Percentiles rank a stretch among this genome's conserved stretches.
These are phyloP conservation scores for Ogataea ganodermae DNA, from an alignment of 805 yeast species.

Conservation along the genomic window DNA sequence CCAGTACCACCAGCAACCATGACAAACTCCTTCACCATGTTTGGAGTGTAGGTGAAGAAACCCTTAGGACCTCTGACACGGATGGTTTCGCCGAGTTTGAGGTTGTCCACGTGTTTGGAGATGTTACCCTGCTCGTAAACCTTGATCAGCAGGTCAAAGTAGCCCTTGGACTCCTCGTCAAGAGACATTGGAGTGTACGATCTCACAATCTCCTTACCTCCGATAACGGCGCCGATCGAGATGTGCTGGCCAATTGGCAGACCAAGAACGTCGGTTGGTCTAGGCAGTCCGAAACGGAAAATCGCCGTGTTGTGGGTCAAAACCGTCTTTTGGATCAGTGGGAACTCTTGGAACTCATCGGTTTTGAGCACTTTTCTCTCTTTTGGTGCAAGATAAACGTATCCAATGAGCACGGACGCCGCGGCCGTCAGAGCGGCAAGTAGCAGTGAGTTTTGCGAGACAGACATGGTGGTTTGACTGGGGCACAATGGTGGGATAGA, in stretches of 20 bases:
- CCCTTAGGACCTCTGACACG: conserved; percentile 92
- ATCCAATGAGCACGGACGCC: conserved; percentile 24
- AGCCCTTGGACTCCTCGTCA: conserved; percentile 71
- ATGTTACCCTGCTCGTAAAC: conserved; percentile 85
- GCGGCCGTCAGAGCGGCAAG: conserved; percentile 26
- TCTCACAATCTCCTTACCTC: conserved; percentile 79
- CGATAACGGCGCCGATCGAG: conserved; percentile 70
- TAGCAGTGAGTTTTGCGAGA: conserved; percentile 17
- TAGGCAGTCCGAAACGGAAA: conserved; percentile 82
- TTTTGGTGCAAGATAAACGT: conserved; percentile 18
- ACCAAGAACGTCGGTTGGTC: conserved; percentile 72
- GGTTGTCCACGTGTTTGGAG: conserved; percentile 68
- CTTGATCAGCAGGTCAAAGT: conserved; percentile 83
- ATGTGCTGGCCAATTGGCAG: conserved; percentile 95
- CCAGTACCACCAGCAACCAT: conserved; percentile 99
- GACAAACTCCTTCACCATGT: conserved; percentile 69
- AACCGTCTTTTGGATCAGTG: conserved; percentile 72
- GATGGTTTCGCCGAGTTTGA: conserved; percentile 77
- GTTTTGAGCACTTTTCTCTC: conserved; percentile 59
- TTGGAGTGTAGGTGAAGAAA: conserved; percentile 76
- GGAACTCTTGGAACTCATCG: conserved; percentile 73
- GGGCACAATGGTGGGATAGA: not conserved
- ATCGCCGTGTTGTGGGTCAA: conserved; percentile 80
- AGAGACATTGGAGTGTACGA: conserved; percentile 89
- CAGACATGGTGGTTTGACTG: conserved; percentile 6